Percentiles rank a stretch among this genome's conserved stretches.
Conservation (phyloP, 768 basidiomycete genomes). For the Lactifluus pinguis region DNA sequence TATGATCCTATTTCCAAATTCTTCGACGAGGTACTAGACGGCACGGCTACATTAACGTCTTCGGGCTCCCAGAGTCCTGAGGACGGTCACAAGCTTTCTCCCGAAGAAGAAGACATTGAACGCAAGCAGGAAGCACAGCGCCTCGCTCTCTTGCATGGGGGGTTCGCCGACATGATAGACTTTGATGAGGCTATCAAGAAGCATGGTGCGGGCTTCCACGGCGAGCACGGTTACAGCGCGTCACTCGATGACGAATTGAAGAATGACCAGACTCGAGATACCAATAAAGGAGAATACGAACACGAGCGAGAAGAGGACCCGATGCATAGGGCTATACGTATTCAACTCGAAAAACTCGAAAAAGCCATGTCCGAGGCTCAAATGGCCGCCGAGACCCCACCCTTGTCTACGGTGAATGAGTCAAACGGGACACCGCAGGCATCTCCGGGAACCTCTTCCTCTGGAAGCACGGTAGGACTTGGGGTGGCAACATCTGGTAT, state of each 20-base stretch:
- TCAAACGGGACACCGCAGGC: background rate
- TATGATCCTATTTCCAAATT: conserved; percentile 65
- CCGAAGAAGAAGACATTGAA: conserved; percentile 40
- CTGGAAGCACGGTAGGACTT: background rate
- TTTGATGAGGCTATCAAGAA: conserved; percentile 41
- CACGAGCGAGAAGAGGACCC: conserved; percentile 22
- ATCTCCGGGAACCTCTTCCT: background rate
- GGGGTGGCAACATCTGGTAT: background rate
- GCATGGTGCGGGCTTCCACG: conserved; percentile 37
- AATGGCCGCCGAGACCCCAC: conserved; percentile 12
- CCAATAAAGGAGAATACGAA: conserved; percentile 6
- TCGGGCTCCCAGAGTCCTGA: conserved; percentile 25
- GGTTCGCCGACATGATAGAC: conserved; percentile 41
- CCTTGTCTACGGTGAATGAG: conserved; percentile 5
- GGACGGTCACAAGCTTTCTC: background rate
- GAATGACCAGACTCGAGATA: conserved; percentile 26
- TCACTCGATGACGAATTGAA: conserved; percentile 33
- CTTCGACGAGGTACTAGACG: conserved; percentile 62
- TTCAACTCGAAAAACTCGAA: conserved; percentile 23
- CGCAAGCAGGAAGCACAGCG: conserved; percentile 44
- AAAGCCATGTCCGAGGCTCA: conserved; percentile 20
- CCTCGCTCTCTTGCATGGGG: conserved; percentile 43
- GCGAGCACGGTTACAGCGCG: conserved; percentile 33
- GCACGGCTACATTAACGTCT: conserved; percentile 47
- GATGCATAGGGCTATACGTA: conserved; percentile 23